These are phyloP conservation scores for Acer negundo DNA, from an alignment of 345 rosid genomes.

Conservation along the genomic window DNA sequence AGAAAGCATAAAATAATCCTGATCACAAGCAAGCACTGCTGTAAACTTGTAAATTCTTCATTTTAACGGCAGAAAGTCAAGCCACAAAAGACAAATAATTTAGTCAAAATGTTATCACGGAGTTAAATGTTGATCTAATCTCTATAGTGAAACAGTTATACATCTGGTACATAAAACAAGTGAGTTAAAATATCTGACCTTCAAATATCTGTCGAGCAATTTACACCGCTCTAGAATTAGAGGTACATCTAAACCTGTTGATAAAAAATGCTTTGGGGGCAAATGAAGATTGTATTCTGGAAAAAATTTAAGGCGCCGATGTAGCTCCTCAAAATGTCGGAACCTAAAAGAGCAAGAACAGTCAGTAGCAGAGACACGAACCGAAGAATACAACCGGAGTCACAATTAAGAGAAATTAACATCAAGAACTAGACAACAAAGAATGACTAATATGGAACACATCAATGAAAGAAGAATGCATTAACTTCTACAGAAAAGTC, in stretches of 20 bases:
- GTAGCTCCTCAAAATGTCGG: constrained; percentile 99
- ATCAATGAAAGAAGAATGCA: constrained; percentile 17
- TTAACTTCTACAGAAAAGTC: constrained; percentile 25
- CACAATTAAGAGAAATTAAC: constrained; percentile 7
- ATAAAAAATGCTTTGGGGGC: constrained; percentile 97
- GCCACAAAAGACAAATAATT: background rate
- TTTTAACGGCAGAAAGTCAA: background rate
- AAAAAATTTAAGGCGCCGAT: constrained; percentile 88
- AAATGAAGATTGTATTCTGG: constrained; percentile 88
- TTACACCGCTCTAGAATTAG: constrained; percentile 90
- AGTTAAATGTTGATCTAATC: background rate
- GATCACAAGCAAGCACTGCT: background rate
- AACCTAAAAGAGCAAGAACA: constrained; percentile 48
- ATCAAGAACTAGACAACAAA: background rate
- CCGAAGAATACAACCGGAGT: constrained; percentile 1
- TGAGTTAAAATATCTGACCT: constrained; percentile 54
- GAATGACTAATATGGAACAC: background rate
- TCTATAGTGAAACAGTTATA: background rate
- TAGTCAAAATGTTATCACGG: background rate
- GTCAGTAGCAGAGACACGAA: constrained; percentile 17
- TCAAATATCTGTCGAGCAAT: constrained; percentile 81
- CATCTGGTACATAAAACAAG: constrained; percentile 16
- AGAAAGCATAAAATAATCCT: background rate
- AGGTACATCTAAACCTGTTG: constrained; percentile 79
- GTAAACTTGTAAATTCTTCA: background rate